Evolutionary conservation across 148 eudicot genomes (phyloP).

Genomic region (Fallopia convolvulus): DNA sequence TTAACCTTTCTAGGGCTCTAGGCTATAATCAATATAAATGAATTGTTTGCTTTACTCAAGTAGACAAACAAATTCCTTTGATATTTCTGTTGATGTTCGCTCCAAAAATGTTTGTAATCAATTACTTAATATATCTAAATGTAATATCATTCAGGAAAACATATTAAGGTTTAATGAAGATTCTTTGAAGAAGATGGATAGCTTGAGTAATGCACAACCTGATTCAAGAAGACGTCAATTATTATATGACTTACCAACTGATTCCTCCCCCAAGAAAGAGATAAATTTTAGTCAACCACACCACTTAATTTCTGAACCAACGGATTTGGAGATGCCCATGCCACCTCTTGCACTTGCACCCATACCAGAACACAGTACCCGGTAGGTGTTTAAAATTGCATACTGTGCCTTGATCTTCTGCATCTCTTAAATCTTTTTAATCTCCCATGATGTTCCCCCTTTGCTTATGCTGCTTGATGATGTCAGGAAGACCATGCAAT

Average conservation of each 20-base stretch:
- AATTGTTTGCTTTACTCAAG: not conserved
- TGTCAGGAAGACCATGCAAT: slow-evolving; percentile 80
- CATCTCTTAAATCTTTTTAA: not conserved
- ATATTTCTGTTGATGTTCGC: not conserved
- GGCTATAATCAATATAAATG: not conserved
- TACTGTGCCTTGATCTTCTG: not conserved
- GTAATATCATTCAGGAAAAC: slow-evolving; percentile 60
- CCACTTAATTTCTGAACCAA: slow-evolving; percentile 22
- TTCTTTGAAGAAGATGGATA: slow-evolving; percentile 52
- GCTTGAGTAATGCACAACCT: slow-evolving; percentile 27
- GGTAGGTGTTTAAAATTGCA: slow-evolving; percentile 29
- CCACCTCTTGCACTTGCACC: slow-evolving; percentile 93
- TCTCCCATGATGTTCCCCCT: not conserved
- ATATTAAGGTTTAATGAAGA: slow-evolving; percentile 81
- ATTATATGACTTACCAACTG: slow-evolving; percentile 22
- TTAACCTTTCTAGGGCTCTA: not conserved
- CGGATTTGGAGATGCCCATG: slow-evolving; percentile 89
- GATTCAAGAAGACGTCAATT: slow-evolving; percentile 30
- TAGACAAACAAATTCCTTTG: not conserved
- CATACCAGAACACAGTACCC: slow-evolving; percentile 39
- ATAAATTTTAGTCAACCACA: slow-evolving; percentile 21
- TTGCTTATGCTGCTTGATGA: slow-evolving; percentile 27
- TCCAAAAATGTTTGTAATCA: not conserved
- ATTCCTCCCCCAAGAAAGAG: slow-evolving; percentile 15
- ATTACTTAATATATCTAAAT: not conserved